Conservation (phyloP, 2,329 filamentous ascomycete species). For the Trematosphaeria pertusa region DNA sequence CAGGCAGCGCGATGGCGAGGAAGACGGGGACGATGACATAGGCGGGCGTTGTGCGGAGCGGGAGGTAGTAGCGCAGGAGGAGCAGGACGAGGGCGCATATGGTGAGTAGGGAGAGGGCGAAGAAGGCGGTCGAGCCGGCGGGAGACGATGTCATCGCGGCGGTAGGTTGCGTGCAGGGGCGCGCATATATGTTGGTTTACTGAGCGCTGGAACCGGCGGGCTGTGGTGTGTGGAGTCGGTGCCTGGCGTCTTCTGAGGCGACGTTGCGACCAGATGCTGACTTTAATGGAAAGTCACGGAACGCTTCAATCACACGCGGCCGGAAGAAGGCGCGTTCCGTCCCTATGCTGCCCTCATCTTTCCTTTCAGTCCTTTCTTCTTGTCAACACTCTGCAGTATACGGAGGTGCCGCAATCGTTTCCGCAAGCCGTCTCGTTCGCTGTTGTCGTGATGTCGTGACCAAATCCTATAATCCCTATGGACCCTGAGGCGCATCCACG, state of each 20-base stretch:
- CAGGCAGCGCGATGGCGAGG: conserved; percentile 91
- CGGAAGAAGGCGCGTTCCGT: conserved; percentile 19
- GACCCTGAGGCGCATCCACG: no score
- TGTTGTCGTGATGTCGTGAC: no score
- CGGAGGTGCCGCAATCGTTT: no score
- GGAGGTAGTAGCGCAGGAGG: conserved; percentile 87
- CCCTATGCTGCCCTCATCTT: conserved; percentile 1
- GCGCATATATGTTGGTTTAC: conserved; percentile 22
- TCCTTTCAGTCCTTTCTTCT: no score
- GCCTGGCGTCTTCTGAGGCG: background rate
- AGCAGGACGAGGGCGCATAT: conserved; percentile 81
- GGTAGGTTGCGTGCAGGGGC: conserved; percentile 12
- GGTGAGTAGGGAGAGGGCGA: conserved; percentile 71
- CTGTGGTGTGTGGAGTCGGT: background rate
- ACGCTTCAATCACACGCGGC: conserved; percentile 26
- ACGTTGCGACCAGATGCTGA: background rate
- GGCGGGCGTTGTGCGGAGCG: conserved; percentile 85
- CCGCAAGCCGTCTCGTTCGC: no score
- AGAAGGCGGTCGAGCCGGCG: conserved; percentile 81
- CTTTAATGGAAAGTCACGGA: conserved; percentile 18
- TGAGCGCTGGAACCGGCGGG: conserved; percentile 5
- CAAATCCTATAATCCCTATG: no score
- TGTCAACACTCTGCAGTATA: conserved; percentile 1
- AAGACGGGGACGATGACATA: conserved; percentile 94
- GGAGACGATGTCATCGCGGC: conserved; percentile 62